Conservation (phyloP, 1,284 basidiomycete genomes). For the Ganoderma resinaceum region DNA sequence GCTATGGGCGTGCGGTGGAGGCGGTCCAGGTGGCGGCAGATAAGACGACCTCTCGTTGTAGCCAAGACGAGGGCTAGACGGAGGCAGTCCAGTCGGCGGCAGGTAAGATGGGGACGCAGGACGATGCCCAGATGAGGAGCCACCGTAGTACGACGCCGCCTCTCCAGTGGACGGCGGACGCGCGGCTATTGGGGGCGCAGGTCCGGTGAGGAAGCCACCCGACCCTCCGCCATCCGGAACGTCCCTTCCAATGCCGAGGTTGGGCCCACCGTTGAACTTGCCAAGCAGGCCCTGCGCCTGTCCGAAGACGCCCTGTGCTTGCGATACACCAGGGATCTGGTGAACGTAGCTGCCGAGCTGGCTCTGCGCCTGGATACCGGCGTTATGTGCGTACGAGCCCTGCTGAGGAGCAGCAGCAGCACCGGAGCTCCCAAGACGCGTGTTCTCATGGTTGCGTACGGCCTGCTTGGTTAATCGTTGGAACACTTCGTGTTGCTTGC, state of each 20-base stretch:
- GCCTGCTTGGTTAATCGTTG: constrained; percentile 68
- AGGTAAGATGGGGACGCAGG: constrained; percentile 7
- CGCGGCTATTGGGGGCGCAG: constrained; percentile 20
- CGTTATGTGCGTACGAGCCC: constrained; percentile 53
- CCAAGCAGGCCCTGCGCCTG: constrained; percentile 32
- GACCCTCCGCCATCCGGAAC: constrained; percentile 13
- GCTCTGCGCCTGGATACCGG: constrained; percentile 56
- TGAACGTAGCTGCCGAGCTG: constrained; percentile 53
- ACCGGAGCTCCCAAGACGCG: constrained; percentile 62
- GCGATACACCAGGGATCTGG: constrained; percentile 55
- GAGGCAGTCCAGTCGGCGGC: constrained; percentile 18
- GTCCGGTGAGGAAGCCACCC: constrained; percentile 10
- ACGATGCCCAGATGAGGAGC: constrained; percentile 1
- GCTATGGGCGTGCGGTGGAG: neutral
- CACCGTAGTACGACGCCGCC: constrained; percentile 24
- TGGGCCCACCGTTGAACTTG: constrained; percentile 32
- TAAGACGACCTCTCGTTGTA: constrained; percentile 19
- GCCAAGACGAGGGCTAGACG: constrained; percentile 19
- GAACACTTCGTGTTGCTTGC: constrained; percentile 60
- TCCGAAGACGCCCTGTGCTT: constrained; percentile 32
- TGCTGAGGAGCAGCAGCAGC: constrained; percentile 48
- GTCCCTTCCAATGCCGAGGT: constrained; percentile 22
- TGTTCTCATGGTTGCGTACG: constrained; percentile 79
- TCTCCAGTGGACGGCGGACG: constrained; percentile 24
- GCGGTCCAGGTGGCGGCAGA: constrained; percentile 18